phyloP scores from a whole-genome alignment of 2,329 filamentous ascomycete species.

The Epichloe sylvatica region DNA sequence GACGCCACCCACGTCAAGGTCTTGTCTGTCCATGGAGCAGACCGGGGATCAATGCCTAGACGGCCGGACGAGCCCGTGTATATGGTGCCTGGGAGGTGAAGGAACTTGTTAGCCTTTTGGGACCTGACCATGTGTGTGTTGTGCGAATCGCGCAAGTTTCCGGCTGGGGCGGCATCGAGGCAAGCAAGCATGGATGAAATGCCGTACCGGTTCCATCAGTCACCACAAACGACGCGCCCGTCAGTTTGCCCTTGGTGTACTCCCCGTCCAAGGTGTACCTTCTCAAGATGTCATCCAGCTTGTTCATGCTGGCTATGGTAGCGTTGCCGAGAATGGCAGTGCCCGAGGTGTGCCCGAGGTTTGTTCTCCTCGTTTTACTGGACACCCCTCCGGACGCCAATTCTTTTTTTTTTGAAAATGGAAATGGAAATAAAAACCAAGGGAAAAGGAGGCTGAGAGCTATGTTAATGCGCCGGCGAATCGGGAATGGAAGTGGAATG shows the following conservation, averaged over 20 bases:
- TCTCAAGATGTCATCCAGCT: conserved; percentile 16
- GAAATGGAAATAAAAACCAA: no score
- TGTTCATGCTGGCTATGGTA: conserved; percentile 14
- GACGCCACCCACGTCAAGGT: conserved; percentile 27
- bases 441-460: no score
- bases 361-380: no score
- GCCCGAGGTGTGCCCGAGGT: no score
- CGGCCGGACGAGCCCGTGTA: conserved; percentile 25
- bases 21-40: conserved; percentile 17
- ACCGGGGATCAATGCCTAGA: conserved; percentile 14
- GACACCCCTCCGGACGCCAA: no score
- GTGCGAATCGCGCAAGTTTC: neutral
- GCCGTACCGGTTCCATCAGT: conserved; percentile 18
- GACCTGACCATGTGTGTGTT: neutral
- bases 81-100: conserved; percentile 14
- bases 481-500: no score
- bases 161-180: neutral
- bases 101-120: no score
- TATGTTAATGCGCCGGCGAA: no score
- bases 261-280: conserved; percentile 15
- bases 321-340: no score
- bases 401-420: no score
- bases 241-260: conserved; percentile 19
- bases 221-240: conserved; percentile 24
- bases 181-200: neutral